phyloP scores from a whole-genome alignment of 352 stramenopile genomes.

The Saprolegnia diclina region DNA sequence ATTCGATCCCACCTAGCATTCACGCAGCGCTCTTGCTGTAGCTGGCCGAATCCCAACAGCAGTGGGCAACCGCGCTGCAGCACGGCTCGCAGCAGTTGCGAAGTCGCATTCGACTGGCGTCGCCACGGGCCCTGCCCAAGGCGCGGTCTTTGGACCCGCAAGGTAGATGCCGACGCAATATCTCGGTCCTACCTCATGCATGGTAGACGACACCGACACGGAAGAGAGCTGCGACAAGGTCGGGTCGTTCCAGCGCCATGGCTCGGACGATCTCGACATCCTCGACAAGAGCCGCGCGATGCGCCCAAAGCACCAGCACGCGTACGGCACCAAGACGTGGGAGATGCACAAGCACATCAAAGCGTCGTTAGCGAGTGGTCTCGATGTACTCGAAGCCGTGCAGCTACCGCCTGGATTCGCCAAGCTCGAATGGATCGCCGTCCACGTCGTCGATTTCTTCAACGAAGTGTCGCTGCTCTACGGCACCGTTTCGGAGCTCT shows the following conservation, averaged over 20 bases:
- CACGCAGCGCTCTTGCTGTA: constrained; percentile 24
- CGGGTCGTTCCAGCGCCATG: constrained; percentile 25
- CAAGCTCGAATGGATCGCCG: constrained; percentile 61
- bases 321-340: constrained; percentile 52
- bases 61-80: constrained; percentile 21
- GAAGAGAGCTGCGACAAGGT: constrained; percentile 27
- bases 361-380: constrained; percentile 46
- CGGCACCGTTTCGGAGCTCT: constrained; percentile 83
- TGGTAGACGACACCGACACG: constrained; percentile 12
- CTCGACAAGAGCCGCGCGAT: constrained; percentile 53
- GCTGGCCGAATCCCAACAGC: constrained; percentile 23
- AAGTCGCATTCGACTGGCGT: neutral
- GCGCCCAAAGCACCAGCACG: constrained; percentile 49
- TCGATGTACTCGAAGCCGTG: constrained; percentile 58
- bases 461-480: constrained; percentile 91
- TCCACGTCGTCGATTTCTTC: constrained; percentile 89
- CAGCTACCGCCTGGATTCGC: constrained; percentile 55
- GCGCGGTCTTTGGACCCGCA: constrained; percentile 30
- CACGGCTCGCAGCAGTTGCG: constrained; percentile 4
- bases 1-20: constrained; percentile 36
- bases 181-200: constrained; percentile 22
- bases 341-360: constrained; percentile 69
- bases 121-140: neutral
- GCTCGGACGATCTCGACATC: constrained; percentile 31
- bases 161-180: constrained; percentile 27